A percentile compares a stretch with the other conserved stretches of the same genome.
Conservation (phyloP, 2,329 filamentous ascomycete genomes). For the Paraphoma chrysanthemicola region DNA sequence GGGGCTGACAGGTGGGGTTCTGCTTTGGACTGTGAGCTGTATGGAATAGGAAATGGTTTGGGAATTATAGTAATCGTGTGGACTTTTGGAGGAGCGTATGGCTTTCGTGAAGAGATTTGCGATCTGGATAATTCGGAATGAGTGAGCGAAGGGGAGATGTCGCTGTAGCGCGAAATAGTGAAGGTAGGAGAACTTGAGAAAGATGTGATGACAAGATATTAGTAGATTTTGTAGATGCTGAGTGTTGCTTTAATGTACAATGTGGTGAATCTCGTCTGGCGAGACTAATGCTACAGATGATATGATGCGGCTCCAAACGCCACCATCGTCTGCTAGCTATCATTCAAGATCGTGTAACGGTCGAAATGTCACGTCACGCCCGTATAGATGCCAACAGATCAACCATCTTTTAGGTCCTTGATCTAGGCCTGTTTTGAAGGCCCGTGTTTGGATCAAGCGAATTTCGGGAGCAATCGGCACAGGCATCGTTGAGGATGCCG, state of each 20-base stretch:
- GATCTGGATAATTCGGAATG: too few relatives aligned
- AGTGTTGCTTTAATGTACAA: constrained; percentile 30
- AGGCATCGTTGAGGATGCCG: constrained; percentile 5
- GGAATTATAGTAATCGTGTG: background rate
- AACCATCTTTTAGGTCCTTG: background rate
- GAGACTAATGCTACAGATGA: constrained; percentile 4
- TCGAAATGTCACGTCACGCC: constrained; percentile 17
- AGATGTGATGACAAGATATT: constrained; percentile 14
- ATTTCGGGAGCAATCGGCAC: background rate
- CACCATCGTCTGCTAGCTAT: constrained; percentile 6
- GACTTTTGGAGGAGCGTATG: background rate
- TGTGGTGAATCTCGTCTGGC: background rate
- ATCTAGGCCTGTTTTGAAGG: background rate
- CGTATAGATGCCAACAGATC: constrained; percentile 7
- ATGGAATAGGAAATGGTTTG: background rate
- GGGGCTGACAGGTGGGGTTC: background rate
- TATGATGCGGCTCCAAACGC: constrained; percentile 14
- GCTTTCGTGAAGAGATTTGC: too few relatives aligned
- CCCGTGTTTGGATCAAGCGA: background rate
- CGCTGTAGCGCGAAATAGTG: constrained; percentile 11
- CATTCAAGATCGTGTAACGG: constrained; percentile 5
- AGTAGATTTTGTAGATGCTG: background rate
- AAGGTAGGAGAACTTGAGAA: constrained; percentile 8
- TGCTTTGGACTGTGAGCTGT: background rate
- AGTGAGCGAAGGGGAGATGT: constrained; percentile 2